Evolutionary conservation across 164 flowering plant genomes (phyloP).

Genomic region (grape (Vitis vinifera)): DNA sequence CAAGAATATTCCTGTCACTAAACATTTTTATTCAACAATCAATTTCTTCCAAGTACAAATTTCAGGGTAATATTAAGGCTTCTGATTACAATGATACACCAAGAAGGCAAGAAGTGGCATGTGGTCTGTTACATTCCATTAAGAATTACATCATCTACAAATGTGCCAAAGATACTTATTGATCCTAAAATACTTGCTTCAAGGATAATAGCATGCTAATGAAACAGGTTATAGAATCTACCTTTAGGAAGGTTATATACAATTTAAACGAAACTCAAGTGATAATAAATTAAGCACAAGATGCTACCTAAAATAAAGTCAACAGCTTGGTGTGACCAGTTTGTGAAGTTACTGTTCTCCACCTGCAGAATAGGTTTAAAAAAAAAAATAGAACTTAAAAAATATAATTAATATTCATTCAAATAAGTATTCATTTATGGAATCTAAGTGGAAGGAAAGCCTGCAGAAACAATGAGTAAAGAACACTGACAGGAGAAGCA

Average conservation of each 20-base stretch:
- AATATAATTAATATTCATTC: not conserved
- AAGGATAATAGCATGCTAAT: not conserved
- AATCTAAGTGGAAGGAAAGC: not conserved
- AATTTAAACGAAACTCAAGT: not conserved
- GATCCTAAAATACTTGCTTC: not conserved
- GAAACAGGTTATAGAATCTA: not conserved
- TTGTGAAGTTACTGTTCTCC: conserved; percentile 44
- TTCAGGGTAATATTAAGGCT: not conserved
- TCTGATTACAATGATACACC: not conserved
- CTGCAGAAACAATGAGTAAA: not conserved
- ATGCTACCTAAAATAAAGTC: conserved; percentile 82
- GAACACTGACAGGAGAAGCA: conserved; percentile 35
- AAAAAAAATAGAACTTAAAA: not conserved
- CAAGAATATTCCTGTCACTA: no score
- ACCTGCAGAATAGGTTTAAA: conserved; percentile 32
- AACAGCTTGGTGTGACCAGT: conserved; percentile 88
- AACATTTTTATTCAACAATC: not conserved
- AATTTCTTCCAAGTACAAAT: not conserved
- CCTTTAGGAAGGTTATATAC: no score
- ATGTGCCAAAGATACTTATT: not conserved
- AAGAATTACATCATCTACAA: no score
- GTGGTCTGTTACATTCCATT: not conserved
- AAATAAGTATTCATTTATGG: not conserved
- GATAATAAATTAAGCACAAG: not conserved
- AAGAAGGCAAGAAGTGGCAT: no score